Evolutionary conservation across 768 basidiomycete species (phyloP), one percentile per base, ranked within the genome.

Genomic region (Boletus bicolor): DNA sequence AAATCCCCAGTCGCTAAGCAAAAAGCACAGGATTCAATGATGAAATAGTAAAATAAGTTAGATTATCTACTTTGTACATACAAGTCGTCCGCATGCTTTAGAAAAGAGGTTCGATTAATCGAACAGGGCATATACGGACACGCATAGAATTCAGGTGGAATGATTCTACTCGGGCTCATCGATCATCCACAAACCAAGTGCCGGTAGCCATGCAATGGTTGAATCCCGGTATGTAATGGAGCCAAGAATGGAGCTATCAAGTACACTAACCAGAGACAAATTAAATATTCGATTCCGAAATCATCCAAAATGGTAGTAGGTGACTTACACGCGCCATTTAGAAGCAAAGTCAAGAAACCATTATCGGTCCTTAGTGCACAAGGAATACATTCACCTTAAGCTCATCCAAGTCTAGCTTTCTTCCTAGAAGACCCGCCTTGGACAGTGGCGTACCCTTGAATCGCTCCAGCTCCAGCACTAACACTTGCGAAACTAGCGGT

Each of bases 401-500:
- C 26, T 70, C 60, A 83, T 44, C 78, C 79, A 44, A 86, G 62
- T 63, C 85, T 77, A 28, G 81, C 73, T 66, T 86, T 87, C 75
- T 87, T 87, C 70, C 82, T 77, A 47, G 73, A 73, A 37, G 76
- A 68, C 48, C 73, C 74, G 36, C 74, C 73, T 44, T 71, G 70
- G 37, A 60, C 62, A 24, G 72, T 55, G 37, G 52, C 56, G 36
- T 73, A 71, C 21, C 66, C 68, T 58, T 60, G 69, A 34, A 60
- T 67, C 24, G 64, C 69, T 17, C 68, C 73, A 17, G 76, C 80
- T 17, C 84, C 82, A n/a, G 75, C 83, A 59, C 84, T 81, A 49
- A 81, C 64, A 59, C 85, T 87, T 1, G 79, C 77, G 70, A 88
- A 86, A 63, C 86, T 87, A 8, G 79, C 74, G 2, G 78, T 76